A percentile compares a stretch with the other conserved stretches of the same genome.
Conservation (phyloP, 805 yeast species). For the Ogataea corticis region DNA sequence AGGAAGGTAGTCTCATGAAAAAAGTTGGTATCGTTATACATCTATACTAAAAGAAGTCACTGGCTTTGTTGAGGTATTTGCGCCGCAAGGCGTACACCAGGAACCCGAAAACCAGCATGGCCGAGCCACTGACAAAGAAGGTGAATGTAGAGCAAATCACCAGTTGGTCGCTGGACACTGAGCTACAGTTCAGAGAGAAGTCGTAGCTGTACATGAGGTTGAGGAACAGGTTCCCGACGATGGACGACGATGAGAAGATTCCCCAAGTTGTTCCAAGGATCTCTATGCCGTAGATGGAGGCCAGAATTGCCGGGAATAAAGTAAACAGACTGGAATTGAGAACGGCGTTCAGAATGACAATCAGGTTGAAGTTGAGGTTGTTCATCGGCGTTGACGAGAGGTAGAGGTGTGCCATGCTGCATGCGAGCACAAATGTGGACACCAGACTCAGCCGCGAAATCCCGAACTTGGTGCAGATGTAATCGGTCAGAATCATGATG, state of each 20-base stretch:
- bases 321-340: conserved; percentile 81
- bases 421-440: conserved; percentile 24
- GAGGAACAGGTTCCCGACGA: conserved; percentile 31
- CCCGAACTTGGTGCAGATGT: conserved; percentile 36
- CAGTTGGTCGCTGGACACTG: conserved; percentile 17
- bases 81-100: conserved; percentile 23
- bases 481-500: conserved; percentile 71
- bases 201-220: conserved; percentile 74
- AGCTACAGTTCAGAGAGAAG: conserved; percentile 47
- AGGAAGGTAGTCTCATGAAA: background rate
- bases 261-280: conserved; percentile 95
- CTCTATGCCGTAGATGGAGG: conserved; percentile 84
- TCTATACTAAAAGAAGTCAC: conserved; percentile 25
- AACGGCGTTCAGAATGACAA: conserved; percentile 30
- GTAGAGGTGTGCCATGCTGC: conserved; percentile 32
- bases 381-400: conserved; percentile 29
- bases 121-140: conserved; percentile 31
- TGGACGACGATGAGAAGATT: conserved; percentile 78
- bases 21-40: background rate
- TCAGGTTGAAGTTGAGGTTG: conserved; percentile 20
- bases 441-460: conserved; percentile 33
- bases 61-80: conserved; percentile 27
- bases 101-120: conserved; percentile 25
- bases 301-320: conserved; percentile 78
- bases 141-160: conserved; percentile 37